Base-by-base conservation (phyloP, 129 eudicot species). In the Arctium minus region DNA sequence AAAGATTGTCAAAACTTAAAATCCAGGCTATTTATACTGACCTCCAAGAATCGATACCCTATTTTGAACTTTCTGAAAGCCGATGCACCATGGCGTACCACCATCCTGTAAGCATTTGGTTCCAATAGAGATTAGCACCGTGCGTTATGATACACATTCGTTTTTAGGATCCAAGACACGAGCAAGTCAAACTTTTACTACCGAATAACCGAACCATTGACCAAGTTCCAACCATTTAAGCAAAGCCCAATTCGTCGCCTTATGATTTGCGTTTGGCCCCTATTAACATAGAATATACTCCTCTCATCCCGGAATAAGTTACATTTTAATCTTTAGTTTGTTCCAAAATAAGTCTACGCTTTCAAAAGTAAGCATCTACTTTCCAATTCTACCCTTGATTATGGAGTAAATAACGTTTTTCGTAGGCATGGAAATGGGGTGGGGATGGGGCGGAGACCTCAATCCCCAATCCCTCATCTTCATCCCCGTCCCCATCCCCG, bases 1-100 rank as follows among this genome's bases (percentile, higher is more conserved):
- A 18, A 12, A 12, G n/a, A 62, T 42, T 6, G 22, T 18, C 27
- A 10, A 31, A 76, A 50, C 1, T n/a, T 64, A 18, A 64, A 64
- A 32, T 50, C 18, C 68, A 70, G 12, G 30, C 56, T 13, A 83
- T 29, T 71, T 67, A 36, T 77, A 86, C 97, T 44, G 17, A 92
- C 99, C 99, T 93, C 99, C 99, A 81, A 96, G 85, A 85, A 96
- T 96, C 39, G 97, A 90, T 40, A 89, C 86, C 39, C 92, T 94
- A 86, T 86, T 90, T 31, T 81, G 89, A 67, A 86, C 96, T 86
- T 81, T 96, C 75, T 88, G 86, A 84, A 96, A 96, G 68, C 99
- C 99, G 62, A 96, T 86, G 88, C 99, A 96, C 99, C 99, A 96
- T 86, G 90, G 81, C 62, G 95, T 82, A 78, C 89, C 95, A 75